Conservation (phyloP, 768 basidiomycete genomes). For the Zangia roseola region DNA sequence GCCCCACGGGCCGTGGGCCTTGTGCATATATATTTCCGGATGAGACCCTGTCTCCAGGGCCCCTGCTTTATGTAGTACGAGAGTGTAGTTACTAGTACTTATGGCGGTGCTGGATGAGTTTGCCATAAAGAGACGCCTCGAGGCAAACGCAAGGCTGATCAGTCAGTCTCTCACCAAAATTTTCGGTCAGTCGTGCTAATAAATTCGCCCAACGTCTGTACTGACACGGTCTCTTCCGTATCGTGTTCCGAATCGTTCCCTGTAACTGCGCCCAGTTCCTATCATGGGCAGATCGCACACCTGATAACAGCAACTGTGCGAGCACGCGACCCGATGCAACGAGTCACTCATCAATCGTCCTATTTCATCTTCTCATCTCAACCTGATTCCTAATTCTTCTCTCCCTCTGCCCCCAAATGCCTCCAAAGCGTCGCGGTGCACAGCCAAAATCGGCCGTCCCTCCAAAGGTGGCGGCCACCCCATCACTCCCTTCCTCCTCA, state of each 20-base stretch:
- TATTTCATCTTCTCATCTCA: conserved; percentile 18
- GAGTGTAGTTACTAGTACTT: no score
- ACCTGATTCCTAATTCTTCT: neutral
- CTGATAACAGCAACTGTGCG: conserved; percentile 25
- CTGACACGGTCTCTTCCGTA: neutral
- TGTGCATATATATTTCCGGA: conserved; percentile 7
- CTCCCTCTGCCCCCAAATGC: conserved; percentile 12
- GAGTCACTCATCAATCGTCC: conserved; percentile 22
- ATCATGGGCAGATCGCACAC: conserved; percentile 32
- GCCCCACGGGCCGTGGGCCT: conserved; percentile 5
- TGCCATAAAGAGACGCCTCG: conserved; percentile 21
- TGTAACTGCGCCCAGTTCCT: conserved; percentile 21
- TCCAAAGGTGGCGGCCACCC: conserved; percentile 10
- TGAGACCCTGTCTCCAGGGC: conserved; percentile 10
- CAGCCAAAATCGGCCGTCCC: conserved; percentile 2
- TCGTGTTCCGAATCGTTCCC: conserved; percentile 24
- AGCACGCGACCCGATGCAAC: conserved; percentile 29
- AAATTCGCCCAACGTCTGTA: neutral
- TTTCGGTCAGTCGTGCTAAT: conserved; percentile 5
- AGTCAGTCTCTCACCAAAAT: neutral
- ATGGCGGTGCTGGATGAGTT: conserved; percentile 2
- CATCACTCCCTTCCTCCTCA: conserved; percentile 2
- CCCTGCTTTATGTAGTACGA: no score
- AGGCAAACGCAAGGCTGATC: conserved; percentile 24
- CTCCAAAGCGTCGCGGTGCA: conserved; percentile 29